Conservation (phyloP, 1,284 basidiomycete species). For the Puccinia coronata region DNA sequence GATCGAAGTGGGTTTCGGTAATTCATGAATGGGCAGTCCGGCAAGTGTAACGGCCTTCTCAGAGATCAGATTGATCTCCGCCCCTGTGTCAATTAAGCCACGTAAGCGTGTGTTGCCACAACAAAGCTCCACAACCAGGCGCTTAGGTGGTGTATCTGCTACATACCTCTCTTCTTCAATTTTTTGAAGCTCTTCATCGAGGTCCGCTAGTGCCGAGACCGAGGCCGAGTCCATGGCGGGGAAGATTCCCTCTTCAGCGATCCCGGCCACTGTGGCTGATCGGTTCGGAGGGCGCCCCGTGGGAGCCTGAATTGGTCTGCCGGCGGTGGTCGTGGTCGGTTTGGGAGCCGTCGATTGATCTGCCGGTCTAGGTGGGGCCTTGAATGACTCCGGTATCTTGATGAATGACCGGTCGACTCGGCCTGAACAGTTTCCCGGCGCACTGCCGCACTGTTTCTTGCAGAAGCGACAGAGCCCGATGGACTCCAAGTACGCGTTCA, state of each 20-base stretch:
- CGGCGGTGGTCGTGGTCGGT: neutral
- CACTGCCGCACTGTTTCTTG: conserved; percentile 6
- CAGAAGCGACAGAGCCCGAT: conserved; percentile 12
- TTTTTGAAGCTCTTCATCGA: neutral
- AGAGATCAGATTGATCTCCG: neutral
- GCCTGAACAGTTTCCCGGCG: neutral
- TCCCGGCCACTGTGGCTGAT: neutral
- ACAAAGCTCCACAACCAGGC: neutral
- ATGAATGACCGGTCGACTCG: neutral
- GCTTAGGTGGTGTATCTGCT: neutral
- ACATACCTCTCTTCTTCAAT: neutral
- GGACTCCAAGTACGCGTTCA: neutral
- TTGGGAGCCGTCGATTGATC: neutral
- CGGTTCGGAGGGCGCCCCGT: neutral
- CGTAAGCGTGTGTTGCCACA: neutral
- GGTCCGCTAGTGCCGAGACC: neutral
- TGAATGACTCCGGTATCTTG: neutral
- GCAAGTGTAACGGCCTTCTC: neutral
- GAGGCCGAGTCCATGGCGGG: neutral
- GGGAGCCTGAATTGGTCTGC: neutral
- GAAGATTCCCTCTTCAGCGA: neutral
- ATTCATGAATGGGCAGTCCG: neutral
- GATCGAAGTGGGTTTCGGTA: neutral
- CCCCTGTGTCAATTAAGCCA: neutral
- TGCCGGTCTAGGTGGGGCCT: neutral